Evolutionary conservation across 176 grass and related monocot species (phyloP).

Genomic region (Oryza longistaminata): DNA sequence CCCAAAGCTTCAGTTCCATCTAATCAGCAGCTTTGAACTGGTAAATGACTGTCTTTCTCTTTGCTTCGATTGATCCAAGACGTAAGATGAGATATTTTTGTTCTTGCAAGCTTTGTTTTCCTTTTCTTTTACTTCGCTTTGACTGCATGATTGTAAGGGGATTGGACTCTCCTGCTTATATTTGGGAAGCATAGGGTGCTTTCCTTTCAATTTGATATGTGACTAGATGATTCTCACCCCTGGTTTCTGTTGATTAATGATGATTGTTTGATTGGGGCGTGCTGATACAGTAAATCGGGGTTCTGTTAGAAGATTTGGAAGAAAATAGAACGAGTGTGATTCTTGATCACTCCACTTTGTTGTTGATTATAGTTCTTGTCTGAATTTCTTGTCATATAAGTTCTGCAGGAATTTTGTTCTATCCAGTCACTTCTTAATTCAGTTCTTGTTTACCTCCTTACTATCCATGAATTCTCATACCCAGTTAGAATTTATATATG

Average conservation of each 20-base stretch:
- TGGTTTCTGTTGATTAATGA: background rate
- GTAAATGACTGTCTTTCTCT: slow-evolving; percentile 30
- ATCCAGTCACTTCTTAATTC: background rate
- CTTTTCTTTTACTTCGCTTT: background rate
- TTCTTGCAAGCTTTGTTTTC: background rate
- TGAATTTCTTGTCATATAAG: background rate
- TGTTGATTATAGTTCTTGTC: background rate
- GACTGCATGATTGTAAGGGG: background rate
- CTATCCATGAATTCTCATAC: background rate
- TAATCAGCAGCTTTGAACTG: slow-evolving; percentile 4
- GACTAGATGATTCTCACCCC: background rate
- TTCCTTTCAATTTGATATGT: background rate
- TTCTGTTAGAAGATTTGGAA: background rate
- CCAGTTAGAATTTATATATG: background rate
- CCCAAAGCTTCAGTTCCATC: background rate
- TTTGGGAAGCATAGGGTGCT: background rate
- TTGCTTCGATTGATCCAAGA: slow-evolving; percentile 8
- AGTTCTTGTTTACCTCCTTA: background rate
- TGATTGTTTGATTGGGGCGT: background rate
- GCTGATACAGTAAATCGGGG: background rate
- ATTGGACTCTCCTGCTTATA: background rate
- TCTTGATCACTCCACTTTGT: slow-evolving; percentile 10
- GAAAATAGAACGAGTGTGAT: background rate
- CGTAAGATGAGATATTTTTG: background rate
- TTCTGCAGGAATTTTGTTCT: background rate